Percentiles rank a stretch among this genome's conserved stretches.
Evolutionary conservation across 139 green algal genomes (phyloP).

Genomic region (Mesotaenium endlicherianum): DNA sequence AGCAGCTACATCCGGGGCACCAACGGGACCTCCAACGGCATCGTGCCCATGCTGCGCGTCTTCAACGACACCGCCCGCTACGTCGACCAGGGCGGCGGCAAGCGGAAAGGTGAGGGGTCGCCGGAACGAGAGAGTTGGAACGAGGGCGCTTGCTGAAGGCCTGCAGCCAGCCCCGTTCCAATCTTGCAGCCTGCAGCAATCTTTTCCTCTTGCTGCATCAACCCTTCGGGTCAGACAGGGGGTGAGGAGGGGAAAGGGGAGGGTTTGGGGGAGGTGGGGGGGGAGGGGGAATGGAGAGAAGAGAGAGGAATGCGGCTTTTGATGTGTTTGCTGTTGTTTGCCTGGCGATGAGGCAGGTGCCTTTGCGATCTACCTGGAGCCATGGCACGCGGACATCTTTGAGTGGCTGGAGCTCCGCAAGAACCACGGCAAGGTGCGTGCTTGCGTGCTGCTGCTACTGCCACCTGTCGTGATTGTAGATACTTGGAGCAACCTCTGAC

Average conservation of each 20-base stretch:
- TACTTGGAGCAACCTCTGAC: too few relatives aligned
- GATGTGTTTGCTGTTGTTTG: slow-evolving; percentile 4
- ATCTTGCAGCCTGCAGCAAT: too few relatives aligned
- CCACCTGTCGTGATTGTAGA: too few relatives aligned
- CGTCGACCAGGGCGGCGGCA: slow-evolving; percentile 92
- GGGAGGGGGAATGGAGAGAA: too few relatives aligned
- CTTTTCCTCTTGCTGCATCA: too few relatives aligned
- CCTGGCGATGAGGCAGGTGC: slow-evolving; percentile 48
- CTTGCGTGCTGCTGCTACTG: background rate
- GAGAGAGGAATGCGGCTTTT: too few relatives aligned
- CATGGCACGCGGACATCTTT: slow-evolving; percentile 94
- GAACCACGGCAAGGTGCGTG: slow-evolving; percentile 90
- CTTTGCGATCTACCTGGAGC: slow-evolving; percentile 93
- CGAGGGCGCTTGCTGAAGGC: background rate
- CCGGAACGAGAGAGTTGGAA: background rate
- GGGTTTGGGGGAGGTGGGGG: too few relatives aligned
- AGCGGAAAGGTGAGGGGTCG: slow-evolving; percentile 76
- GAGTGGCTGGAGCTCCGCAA: slow-evolving; percentile 97
- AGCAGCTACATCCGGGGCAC: slow-evolving; percentile 97
- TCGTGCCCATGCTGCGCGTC: slow-evolving; percentile 97
- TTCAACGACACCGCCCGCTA: slow-evolving; percentile 98
- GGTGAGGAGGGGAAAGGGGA: too few relatives aligned
- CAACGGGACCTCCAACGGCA: slow-evolving; percentile 96
- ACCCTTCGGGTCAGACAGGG: too few relatives aligned
- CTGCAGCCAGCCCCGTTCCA: too few relatives aligned